Percentiles rank a stretch among this genome's conserved stretches.
phyloP scores from a whole-genome alignment of 768 basidiomycete species.

The Mycena indigotica region DNA sequence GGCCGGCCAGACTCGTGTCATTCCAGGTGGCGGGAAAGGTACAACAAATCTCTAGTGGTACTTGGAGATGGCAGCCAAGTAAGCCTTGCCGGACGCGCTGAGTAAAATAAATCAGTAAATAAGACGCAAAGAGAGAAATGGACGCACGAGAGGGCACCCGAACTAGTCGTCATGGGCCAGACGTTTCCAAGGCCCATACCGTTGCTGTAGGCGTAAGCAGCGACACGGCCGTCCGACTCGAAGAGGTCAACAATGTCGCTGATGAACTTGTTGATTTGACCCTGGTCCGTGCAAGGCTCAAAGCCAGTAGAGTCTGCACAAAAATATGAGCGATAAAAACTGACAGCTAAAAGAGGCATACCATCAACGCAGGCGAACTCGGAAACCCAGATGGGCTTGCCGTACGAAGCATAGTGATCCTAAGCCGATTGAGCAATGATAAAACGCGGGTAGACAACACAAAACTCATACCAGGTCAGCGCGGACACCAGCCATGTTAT shows the following conservation, averaged over 20 bases:
- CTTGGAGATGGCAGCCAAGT: constrained; percentile 21
- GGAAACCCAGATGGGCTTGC: constrained; percentile 51
- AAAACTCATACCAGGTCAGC: constrained; percentile 40
- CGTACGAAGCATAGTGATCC: constrained; percentile 47
- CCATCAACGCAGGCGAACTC: constrained; percentile 54
- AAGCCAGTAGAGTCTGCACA: constrained; percentile 40
- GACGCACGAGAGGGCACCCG: constrained; percentile 14
- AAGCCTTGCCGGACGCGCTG: constrained; percentile 18
- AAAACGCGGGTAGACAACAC: background rate
- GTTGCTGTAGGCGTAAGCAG: constrained; percentile 52
- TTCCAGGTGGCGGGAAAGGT: constrained; percentile 6
- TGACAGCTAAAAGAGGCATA: constrained; percentile 20
- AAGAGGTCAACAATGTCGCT: constrained; percentile 42
- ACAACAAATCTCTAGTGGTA: constrained; percentile 4
- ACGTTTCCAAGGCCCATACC: constrained; percentile 47
- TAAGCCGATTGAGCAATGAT: constrained; percentile 18
- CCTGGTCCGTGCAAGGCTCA: constrained; percentile 46
- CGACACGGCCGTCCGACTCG: constrained; percentile 37
- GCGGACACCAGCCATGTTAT: constrained; percentile 45
- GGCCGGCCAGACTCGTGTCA: constrained; percentile 1
- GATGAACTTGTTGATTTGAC: constrained; percentile 45
- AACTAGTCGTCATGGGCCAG: constrained; percentile 43
- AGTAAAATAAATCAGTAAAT: background rate
- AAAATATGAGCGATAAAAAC: background rate
- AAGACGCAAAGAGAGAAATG: background rate